Conservation (phyloP, 805 yeast genomes). For the Candida insectorum region DNA sequence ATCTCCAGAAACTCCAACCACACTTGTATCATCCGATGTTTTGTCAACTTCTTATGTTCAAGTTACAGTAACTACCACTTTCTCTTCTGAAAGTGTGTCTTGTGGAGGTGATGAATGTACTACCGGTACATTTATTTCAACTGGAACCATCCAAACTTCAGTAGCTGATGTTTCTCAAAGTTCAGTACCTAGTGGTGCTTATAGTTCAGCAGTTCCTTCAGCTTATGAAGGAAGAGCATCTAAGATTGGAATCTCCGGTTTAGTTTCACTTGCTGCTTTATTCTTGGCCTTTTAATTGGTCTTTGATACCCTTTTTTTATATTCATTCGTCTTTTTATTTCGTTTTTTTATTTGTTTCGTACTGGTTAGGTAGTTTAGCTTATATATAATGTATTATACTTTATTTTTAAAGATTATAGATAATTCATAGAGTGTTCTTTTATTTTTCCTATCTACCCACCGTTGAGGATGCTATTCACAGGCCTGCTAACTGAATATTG, state of each 20-base stretch:
- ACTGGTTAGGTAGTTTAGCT: not conserved
- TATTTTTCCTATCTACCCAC: constrained; percentile 20
- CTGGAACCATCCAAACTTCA: constrained; percentile 19
- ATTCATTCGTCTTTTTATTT: too few species aligned
- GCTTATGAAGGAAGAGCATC: constrained; percentile 9
- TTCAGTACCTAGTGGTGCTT: constrained; percentile 4
- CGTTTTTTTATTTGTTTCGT: not conserved
- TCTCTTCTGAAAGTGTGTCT: constrained; percentile 1
- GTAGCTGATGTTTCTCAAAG: constrained; percentile 6
- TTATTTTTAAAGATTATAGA: not conserved
- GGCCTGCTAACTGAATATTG: constrained; percentile 17
- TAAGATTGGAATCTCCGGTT: constrained; percentile 2
- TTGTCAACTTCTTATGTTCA: constrained; percentile 4
- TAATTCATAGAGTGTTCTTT: too few species aligned
- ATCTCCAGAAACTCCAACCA: not conserved
- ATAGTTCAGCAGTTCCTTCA: not conserved
- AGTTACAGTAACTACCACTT: constrained; percentile 12
- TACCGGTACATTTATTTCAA: constrained; percentile 16
- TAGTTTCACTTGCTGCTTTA: constrained; percentile 2
- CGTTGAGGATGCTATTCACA: constrained; percentile 50
- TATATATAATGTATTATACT: not conserved
- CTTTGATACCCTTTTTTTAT: not conserved
- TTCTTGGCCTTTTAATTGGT: constrained; percentile 2
- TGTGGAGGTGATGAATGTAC: constrained; percentile 24
- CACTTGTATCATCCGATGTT: constrained; percentile 6